Base-by-base conservation (phyloP, 2,329 filamentous ascomycete species). In the Aspergillus phoenicis region DNA sequence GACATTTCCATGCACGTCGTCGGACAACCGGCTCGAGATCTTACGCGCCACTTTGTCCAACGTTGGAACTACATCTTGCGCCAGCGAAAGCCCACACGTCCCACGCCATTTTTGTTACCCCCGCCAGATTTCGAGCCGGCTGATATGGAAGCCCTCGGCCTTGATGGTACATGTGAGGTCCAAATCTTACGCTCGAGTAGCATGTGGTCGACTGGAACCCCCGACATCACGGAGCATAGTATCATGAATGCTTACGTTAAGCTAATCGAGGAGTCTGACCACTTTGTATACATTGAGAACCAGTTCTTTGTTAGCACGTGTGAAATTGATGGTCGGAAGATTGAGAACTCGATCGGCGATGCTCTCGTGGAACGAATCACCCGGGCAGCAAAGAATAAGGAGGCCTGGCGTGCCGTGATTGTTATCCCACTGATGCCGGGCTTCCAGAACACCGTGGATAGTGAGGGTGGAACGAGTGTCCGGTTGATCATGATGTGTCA, bases 251-350 rank as follows among this genome's bases (percentile, higher is more conserved):
- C 95, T 3, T 98, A 98, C 72, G 85, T 96, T 67, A 95, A 96
- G 74, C 87, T 96, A 82, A 99, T 99, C 68, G 89, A 95, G 66
- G 90, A 94, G 65, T 97, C 93, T 1, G 92, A 99, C 52, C 95
- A 98, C 75, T 97, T 97, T 71, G 91, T 98, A 55, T 98, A 99
- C 77, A 97, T 98, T 66, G 95, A 99, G 75, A 99, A 99, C 73
- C 95, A 99, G 73, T 99, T 98, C 78, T 99, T 96, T 80, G 91
- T 99, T 75, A 96, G 91, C 38, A 96, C 91, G 67, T 95, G 91
- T 54, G 90, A 95, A 71, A 93, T 93, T 5, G 88, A 97, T 68
- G 91, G 90, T 56, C 91, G 90, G 11, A 91, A 89, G 73, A 95
- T 99, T 64, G 86, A 92, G 74, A 99, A 99, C 76, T 88, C 89